Percentiles rank a stretch among this genome's conserved stretches.
These are phyloP conservation scores for Eucalyptus tenuipes DNA, from an alignment of 345 rosid genomes.

Conservation along the genomic window DNA sequence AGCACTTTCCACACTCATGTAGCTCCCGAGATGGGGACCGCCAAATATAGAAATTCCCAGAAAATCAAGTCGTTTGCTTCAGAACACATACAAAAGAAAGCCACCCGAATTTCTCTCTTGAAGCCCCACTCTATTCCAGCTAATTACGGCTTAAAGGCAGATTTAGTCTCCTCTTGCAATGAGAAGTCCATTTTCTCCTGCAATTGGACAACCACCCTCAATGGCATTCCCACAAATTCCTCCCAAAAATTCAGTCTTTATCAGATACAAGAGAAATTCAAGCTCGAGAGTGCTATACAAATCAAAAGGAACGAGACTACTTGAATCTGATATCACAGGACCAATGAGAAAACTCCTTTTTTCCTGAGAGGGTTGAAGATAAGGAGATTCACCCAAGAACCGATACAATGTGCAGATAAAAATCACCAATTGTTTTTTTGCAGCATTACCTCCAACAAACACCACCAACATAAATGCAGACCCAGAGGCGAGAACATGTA, in stretches of 20 bases:
- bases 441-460: not conserved
- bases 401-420: not conserved
- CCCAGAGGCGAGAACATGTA: not conserved
- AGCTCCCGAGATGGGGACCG: slow-evolving; percentile 10
- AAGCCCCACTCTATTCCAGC: slow-evolving; percentile 14
- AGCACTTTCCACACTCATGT: slow-evolving; percentile 31
- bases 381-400: not conserved
- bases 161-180: slow-evolving; percentile 7
- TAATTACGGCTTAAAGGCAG: slow-evolving; percentile 19
- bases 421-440: not conserved
- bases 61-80: slow-evolving; percentile 1
- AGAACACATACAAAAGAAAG: not conserved
- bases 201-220: not conserved
- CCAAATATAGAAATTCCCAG: slow-evolving; percentile 14
- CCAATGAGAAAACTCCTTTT: not conserved
- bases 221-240: slow-evolving; percentile 9
- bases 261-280: not conserved
- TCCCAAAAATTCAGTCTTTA: slow-evolving; percentile 2
- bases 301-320: not conserved
- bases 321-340: not conserved
- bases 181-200: slow-evolving; percentile 3
- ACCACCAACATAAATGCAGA: not conserved
- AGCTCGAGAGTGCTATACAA: not conserved
- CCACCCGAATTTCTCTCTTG: not conserved
- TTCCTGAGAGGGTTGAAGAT: not conserved